Evolutionary conservation across 805 yeast species (phyloP), one percentile per base, ranked within the genome.

Genomic region (Suhomyces xylopsoci): DNA sequence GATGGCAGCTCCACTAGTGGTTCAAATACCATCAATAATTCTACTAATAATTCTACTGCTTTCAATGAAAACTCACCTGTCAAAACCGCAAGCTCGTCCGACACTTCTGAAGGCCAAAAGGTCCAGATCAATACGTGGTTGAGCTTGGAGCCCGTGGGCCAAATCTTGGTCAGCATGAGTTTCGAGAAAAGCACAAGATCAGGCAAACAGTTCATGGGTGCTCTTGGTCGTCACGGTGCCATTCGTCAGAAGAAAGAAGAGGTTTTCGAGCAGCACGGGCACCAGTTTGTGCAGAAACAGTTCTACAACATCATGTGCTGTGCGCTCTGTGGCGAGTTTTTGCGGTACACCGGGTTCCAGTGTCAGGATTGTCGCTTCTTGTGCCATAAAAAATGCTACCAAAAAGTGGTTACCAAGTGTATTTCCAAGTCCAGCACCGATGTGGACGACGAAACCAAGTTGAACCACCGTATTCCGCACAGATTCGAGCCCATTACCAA

Each of bases 271-370:
- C 94, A 90, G 62, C 96, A 90, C 66, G 99, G 99, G 15, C 99
- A 94, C 73, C 96, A 90, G 69, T 94, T 94, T 72, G 96, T 90
- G 43, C 97, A 90, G 68, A 93, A 90, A 62, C 97, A 91, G 66
- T 91, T 92, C 66, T 94, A 94, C 78, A 90, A 89, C 61, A 90
- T 94, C 64, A 93, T 94, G 97, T 83, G 94, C 59, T 94, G 99
- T 76, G 97, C 98, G 1, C 82, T 92, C 55, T 94, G 99, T 79
- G 97, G 97, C 5, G 98, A 94, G 55, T 94, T 94, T 66, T 76
- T 94, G 59, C 83, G 96, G 58, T 87, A 92, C 59, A 81, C 88
- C n/a, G 94, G 94, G 7, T 87, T 74, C 64, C 96, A 88, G 69
- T 88, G 96, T 72, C 91, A 87, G 66, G 94, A 88, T 63, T 88